These are phyloP conservation scores for Huntiella decipiens DNA, from an alignment of 2,329 filamentous ascomycete species.

Conservation along the genomic window DNA sequence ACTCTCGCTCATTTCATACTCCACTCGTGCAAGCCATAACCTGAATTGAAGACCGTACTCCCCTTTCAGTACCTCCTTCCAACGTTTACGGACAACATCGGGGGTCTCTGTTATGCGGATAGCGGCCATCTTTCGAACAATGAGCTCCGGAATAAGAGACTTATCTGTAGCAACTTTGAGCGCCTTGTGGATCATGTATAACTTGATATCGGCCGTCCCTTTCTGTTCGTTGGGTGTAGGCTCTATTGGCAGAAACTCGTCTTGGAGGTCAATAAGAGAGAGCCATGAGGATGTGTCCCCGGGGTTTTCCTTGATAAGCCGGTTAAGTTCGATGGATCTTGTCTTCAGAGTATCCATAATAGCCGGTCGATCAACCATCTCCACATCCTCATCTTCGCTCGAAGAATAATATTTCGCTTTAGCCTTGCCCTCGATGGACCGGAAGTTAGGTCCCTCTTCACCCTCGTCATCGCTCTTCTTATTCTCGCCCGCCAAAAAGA, in stretches of 20 bases:
- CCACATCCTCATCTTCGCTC: constrained; percentile 20
- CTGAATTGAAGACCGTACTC: constrained; percentile 25
- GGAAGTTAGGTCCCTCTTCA: constrained; percentile 31
- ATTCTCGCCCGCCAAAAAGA: constrained; percentile 11
- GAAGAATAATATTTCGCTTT: constrained; percentile 29
- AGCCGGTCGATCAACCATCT: neutral
- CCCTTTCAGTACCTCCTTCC: constrained; percentile 32
- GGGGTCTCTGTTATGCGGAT: constrained; percentile 55
- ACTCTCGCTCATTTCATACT: constrained; percentile 53
- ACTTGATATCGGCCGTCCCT: constrained; percentile 53
- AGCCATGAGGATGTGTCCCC: constrained; percentile 56
- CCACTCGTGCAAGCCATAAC: constrained; percentile 56
- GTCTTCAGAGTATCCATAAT: neutral
- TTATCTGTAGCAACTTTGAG: constrained; percentile 33
- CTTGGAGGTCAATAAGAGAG: constrained; percentile 60
- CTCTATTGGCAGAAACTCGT: constrained; percentile 23
- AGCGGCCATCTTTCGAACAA: constrained; percentile 54
- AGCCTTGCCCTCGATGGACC: constrained; percentile 46
- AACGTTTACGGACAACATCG: constrained; percentile 40
- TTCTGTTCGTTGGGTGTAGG: constrained; percentile 16
- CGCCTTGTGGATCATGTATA: constrained; percentile 64
- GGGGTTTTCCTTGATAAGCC: constrained; percentile 44
- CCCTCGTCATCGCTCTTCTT: constrained; percentile 21
- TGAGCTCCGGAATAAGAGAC: constrained; percentile 36
- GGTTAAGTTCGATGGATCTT: constrained; percentile 39